Evolutionary conservation across 192 early-diverging fungal genomes (phyloP), one percentile per base, ranked within the genome.

Genomic region (Entomortierella chlamydospora): DNA sequence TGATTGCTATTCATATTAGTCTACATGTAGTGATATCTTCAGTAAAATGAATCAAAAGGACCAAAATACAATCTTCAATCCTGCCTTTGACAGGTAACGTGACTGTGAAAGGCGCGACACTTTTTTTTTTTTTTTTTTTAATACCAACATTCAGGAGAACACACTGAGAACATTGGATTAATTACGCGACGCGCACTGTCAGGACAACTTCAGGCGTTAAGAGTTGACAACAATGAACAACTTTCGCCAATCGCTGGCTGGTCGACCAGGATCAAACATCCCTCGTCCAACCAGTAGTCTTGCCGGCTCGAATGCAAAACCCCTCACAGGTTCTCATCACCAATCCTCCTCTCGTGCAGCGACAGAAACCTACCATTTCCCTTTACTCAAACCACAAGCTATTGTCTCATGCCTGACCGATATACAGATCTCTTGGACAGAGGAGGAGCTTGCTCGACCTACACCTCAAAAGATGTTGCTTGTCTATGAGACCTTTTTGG

Each of bases 371-470:
- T 83, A 83, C 18, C 72, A 81, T 31, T 96, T 91, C 70, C 95
- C 95, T 6, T 83, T 87, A 20, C 89, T 95, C 50, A 90, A 90
- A 81, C 85, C 86, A 11, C 73, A 85, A 34, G 93, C 94, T 43
- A 92, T 96, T 26, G 86, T 95, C 34, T 80, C 85, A 26, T 92
- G 91, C 71, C 88, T 95, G 89, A 52, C 81, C n/a, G 93, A 96
- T 66, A 74, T 96, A 30, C 84, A 92, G 28, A 88, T 96, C 31
- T 88, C 90, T 11, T 87, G 91, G 47, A 70, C 84, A 29, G 87
- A 91, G 26, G 91, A 93, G 54, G 95, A 96, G 63, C 59, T 95
- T 53, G 84, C 83, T 31, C 87, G 92, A 68, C 94, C 95, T 5
- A 91, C 87, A 0, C 84, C 90, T 17, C 82, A 87, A 68, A 85